Conservation (phyloP, 345 rosid genomes). For the Salix udensis region DNA sequence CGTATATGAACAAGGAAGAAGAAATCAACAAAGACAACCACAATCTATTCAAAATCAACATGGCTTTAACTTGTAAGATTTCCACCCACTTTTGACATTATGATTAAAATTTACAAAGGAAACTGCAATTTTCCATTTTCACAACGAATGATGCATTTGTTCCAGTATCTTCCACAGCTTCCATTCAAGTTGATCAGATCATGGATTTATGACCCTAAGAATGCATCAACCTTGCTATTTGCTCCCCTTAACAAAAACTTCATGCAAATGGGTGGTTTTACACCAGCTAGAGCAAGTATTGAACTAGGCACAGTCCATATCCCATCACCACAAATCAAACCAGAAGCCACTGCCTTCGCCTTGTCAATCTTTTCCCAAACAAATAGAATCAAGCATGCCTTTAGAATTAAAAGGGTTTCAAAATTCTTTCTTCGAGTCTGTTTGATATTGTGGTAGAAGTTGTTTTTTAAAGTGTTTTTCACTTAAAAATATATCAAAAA, state of each 20-base stretch:
- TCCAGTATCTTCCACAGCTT: background rate
- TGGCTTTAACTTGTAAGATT: background rate
- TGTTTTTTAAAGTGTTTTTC: too few species aligned
- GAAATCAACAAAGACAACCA: background rate
- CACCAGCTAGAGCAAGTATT: conserved; percentile 33
- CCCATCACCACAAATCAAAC: conserved; percentile 22
- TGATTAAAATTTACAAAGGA: background rate
- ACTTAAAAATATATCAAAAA: too few species aligned
- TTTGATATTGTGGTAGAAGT: too few species aligned
- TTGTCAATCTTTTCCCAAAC: conserved; percentile 32
- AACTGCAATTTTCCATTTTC: background rate
- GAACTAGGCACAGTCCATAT: background rate
- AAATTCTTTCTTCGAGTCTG: too few species aligned
- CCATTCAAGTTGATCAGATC: background rate
- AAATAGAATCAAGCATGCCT: conserved; percentile 17
- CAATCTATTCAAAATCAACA: background rate
- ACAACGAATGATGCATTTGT: background rate
- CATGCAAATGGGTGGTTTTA: too few species aligned
- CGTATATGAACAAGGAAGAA: background rate
- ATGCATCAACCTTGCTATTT: background rate
- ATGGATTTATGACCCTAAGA: background rate
- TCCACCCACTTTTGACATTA: too few species aligned
- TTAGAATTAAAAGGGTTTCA: too few species aligned
- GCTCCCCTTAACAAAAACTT: conserved; percentile 25
- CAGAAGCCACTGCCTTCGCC: conserved; percentile 38